Conservation (phyloP, 768 basidiomycete species). For the Kwoniella dendrophila region DNA sequence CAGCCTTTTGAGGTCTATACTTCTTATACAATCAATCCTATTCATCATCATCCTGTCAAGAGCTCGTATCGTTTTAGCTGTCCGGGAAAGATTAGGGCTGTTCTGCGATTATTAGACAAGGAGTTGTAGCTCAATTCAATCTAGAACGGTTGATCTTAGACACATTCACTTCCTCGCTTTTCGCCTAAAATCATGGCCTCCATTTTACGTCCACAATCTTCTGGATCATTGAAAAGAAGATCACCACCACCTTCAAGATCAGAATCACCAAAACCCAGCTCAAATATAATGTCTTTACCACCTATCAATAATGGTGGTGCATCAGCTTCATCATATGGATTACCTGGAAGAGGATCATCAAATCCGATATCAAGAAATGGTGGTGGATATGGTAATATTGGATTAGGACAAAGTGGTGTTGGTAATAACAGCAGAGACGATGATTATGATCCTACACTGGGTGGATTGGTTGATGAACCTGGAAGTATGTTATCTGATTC, state of each 20-base stretch:
- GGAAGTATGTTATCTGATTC: neutral
- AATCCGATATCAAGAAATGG: conserved; percentile 8
- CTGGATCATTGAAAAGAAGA: conserved; percentile 29
- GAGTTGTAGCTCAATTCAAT: neutral
- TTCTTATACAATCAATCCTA: neutral
- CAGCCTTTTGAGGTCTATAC: too few species aligned
- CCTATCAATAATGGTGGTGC: neutral
- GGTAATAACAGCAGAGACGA: too few species aligned
- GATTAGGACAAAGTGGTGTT: neutral
- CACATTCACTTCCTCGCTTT: neutral
- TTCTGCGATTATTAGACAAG: too few species aligned
- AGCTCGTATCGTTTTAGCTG: too few species aligned
- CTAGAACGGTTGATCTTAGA: neutral
- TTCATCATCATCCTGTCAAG: neutral
- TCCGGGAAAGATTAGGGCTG: too few species aligned
- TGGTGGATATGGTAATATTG: conserved; percentile 8
- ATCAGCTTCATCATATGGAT: conserved; percentile 17
- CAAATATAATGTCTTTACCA: conserved; percentile 6
- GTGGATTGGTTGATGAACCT: conserved; percentile 25
- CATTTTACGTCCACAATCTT: conserved; percentile 11
- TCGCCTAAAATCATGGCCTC: conserved; percentile 11
- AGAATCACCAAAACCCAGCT: conserved; percentile 21
- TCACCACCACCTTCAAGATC: conserved; percentile 39
- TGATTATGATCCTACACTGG: conserved; percentile 15
- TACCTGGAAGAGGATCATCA: conserved; percentile 10